Evolutionary conservation across 345 rosid species (phyloP).

Genomic region (Camelina hispida): DNA sequence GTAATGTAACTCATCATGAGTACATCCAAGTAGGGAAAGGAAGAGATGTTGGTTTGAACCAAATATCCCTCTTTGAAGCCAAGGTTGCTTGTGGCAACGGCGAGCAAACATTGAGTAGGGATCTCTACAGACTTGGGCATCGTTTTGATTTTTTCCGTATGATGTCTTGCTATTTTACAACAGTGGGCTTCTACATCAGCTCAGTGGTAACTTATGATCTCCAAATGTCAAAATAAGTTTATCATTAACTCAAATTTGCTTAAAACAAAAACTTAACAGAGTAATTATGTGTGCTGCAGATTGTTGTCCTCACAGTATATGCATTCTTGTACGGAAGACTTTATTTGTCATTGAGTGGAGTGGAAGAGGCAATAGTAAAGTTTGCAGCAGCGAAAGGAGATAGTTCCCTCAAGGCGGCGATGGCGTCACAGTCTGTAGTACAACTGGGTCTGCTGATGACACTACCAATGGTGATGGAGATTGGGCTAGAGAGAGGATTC

Average conservation of each 20-base stretch:
- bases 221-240: slow-evolving; percentile 17
- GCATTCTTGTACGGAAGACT: slow-evolving; percentile 87
- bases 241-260: slow-evolving; percentile 12
- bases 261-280: neutral
- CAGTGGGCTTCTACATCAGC: slow-evolving; percentile 86
- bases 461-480: slow-evolving; percentile 98
- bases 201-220: slow-evolving; percentile 68
- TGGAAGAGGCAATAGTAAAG: slow-evolving; percentile 79
- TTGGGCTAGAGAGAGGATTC: slow-evolving; percentile 96
- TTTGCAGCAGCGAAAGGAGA: slow-evolving; percentile 70
- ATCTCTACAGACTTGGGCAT: slow-evolving; percentile 91
- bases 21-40: slow-evolving; percentile 99
- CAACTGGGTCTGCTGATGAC: slow-evolving; percentile 85
- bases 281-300: slow-evolving; percentile 50
- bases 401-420: slow-evolving; percentile 75
- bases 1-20: slow-evolving; percentile 97
- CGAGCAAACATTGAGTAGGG: slow-evolving; percentile 93
- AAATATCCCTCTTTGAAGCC: slow-evolving; percentile 96
- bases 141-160: slow-evolving; percentile 98
- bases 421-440: slow-evolving; percentile 93
- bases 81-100: slow-evolving; percentile 99
- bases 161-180: slow-evolving; percentile 89
- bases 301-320: slow-evolving; percentile 76
- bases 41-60: slow-evolving; percentile 97
- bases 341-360: slow-evolving; percentile 84